A percentile compares a stretch with the other conserved stretches of the same genome.
These are phyloP conservation scores for Serendipita sp. DNA, from an alignment of 768 basidiomycete species.

Conservation along the genomic window DNA sequence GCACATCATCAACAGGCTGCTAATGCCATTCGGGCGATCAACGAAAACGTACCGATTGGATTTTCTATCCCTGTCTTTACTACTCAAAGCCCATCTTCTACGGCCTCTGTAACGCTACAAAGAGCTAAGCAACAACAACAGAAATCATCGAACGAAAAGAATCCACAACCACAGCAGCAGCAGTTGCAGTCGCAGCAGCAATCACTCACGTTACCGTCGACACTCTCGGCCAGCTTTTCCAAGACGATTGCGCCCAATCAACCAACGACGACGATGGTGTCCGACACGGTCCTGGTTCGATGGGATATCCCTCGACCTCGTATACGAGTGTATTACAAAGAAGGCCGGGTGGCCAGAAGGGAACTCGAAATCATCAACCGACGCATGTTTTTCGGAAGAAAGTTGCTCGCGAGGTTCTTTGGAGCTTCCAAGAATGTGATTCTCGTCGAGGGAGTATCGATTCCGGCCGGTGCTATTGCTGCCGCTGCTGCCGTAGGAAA, in stretches of 20 bases:
- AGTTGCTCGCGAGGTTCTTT: background rate
- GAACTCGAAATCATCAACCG: background rate
- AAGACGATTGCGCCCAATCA: background rate
- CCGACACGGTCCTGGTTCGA: background rate
- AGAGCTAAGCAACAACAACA: no score
- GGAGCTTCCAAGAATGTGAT: background rate
- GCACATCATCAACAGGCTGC: background rate
- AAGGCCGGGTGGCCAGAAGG: background rate
- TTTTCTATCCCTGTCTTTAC: background rate
- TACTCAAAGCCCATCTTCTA: no score
- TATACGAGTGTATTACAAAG: background rate
- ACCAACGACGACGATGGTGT: background rate
- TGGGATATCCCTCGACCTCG: background rate
- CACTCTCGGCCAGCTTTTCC: background rate
- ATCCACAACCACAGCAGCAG: no score
- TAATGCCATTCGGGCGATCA: background rate
- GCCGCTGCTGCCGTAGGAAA: no score
- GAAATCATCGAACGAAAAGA: no score
- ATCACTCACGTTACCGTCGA: background rate
- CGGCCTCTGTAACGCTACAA: background rate
- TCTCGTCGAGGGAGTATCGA: background rate
- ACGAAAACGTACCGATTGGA: background rate
- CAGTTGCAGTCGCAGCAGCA: no score
- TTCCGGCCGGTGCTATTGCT: background rate
- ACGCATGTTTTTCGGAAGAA: background rate